Conservation (phyloP, 306 rosid species). For the Bauhinia variegata region DNA sequence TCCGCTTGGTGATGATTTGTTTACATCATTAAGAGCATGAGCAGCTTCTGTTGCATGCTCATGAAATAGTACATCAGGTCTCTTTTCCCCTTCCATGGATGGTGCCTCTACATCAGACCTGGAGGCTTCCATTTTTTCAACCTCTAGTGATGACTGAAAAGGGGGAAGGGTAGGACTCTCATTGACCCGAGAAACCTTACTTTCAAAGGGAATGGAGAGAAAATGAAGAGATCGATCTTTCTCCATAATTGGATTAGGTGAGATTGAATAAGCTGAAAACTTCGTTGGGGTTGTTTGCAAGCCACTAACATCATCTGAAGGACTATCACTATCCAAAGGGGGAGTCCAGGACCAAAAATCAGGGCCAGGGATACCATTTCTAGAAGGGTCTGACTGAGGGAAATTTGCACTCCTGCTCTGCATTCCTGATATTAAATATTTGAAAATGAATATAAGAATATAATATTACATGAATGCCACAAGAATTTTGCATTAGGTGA, state of each 20-base stretch:
- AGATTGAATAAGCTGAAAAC: constrained; percentile 40
- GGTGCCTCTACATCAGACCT: constrained; percentile 45
- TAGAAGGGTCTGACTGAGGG: constrained; percentile 47
- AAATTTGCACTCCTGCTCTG: constrained; percentile 37
- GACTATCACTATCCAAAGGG: constrained; percentile 47
- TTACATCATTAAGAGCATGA: constrained; percentile 59
- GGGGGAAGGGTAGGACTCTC: constrained; percentile 62
- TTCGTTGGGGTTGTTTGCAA: constrained; percentile 39
- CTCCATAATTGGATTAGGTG: constrained; percentile 60
- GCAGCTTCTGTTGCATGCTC: constrained; percentile 74
- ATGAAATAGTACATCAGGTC: constrained; percentile 55
- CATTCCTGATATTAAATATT: constrained; percentile 42
- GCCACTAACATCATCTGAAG: constrained; percentile 40
- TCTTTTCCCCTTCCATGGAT: constrained; percentile 59
- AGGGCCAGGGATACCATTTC: constrained; percentile 75
- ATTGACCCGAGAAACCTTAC: constrained; percentile 47
- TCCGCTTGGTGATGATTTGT: constrained; percentile 48
- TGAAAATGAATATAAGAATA: constrained; percentile 9
- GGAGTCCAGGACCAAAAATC: constrained; percentile 99
- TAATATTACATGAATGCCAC: not conserved
- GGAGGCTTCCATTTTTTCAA: constrained; percentile 48
- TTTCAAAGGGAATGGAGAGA: constrained; percentile 75
- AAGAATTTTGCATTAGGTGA: not conserved
- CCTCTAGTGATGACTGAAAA: constrained; percentile 62
- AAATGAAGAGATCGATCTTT: constrained; percentile 56